Evolutionary conservation across 1,284 basidiomycete species (phyloP).

Genomic region (Apiotrichum gamsii): DNA sequence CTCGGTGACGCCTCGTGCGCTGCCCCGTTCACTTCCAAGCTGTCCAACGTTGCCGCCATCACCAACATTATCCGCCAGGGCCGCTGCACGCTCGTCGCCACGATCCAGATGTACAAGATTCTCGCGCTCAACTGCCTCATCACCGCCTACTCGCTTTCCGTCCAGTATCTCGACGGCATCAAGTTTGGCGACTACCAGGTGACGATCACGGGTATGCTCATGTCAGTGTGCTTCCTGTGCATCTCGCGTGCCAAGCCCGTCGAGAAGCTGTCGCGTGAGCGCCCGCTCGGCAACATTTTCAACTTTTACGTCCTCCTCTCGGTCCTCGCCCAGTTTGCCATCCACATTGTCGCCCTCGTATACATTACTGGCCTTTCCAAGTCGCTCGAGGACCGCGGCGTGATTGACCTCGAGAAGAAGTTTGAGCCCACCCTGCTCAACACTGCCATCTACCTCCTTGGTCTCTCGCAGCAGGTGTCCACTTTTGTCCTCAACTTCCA

Average conservation of each 20-base stretch:
- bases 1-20: constrained; percentile 93
- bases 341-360: constrained; percentile 79
- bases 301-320: constrained; percentile 88
- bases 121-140: constrained; percentile 91
- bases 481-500: constrained; percentile 96
- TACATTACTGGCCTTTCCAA: constrained; percentile 85
- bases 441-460: constrained; percentile 88
- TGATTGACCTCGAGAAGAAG: constrained; percentile 86
- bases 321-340: constrained; percentile 80
- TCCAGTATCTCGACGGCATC: constrained; percentile 94
- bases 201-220: constrained; percentile 86
- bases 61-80: constrained; percentile 94
- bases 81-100: constrained; percentile 90
- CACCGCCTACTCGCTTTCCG: constrained; percentile 89
- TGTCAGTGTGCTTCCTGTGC: constrained; percentile 95
- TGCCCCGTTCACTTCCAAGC: constrained; percentile 91
- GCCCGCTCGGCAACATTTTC: constrained; percentile 89
- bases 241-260: constrained; percentile 96
- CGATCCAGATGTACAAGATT: constrained; percentile 99
- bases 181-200: constrained; percentile 97
- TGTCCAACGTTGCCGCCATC: constrained; percentile 86
- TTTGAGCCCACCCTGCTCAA: constrained; percentile 89
- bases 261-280: constrained; percentile 81
- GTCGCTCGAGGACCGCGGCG: constrained; percentile 64
- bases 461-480: constrained; percentile 89